Conservation (phyloP, 2,329 filamentous ascomycete genomes). For the Alternaria brassicicola region DNA sequence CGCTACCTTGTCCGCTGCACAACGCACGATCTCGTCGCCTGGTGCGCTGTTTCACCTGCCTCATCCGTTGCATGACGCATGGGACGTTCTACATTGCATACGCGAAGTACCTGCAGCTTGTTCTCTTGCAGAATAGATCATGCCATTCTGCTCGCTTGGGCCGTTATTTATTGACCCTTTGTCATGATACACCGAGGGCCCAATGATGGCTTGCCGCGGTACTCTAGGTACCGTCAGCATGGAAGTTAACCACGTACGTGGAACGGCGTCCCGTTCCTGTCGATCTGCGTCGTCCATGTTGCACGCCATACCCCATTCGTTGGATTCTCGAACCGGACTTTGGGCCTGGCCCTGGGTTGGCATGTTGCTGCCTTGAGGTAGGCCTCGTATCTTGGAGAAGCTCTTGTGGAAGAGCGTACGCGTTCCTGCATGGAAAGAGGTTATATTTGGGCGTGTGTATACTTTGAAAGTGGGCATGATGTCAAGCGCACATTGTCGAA, state of each 20-base stretch:
- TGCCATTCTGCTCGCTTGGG: neutral
- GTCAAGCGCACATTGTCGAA: neutral
- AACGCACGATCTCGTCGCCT: constrained; percentile 5
- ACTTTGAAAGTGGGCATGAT: neutral
- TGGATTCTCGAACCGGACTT: neutral
- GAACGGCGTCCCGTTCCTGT: constrained; percentile 4
- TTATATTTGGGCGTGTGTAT: neutral
- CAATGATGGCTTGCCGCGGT: neutral
- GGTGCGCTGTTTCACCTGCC: constrained; percentile 2
- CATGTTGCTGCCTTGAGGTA: neutral
- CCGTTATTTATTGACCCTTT: neutral
- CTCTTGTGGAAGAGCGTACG: neutral
- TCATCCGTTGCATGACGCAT: constrained; percentile 2
- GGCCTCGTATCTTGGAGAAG: neutral
- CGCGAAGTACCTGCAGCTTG: neutral
- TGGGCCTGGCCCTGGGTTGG: neutral
- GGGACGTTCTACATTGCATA: neutral
- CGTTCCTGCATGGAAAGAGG: constrained; percentile 3
- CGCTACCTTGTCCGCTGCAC: neutral
- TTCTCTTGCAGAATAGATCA: neutral
- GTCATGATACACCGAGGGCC: neutral
- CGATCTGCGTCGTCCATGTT: constrained; percentile 1
- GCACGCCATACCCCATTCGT: neutral
- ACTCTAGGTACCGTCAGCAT: neutral
- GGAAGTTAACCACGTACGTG: neutral